Base-by-base conservation (phyloP, 495 filamentous ascomycete species). In the Xeromyces bisporus region DNA sequence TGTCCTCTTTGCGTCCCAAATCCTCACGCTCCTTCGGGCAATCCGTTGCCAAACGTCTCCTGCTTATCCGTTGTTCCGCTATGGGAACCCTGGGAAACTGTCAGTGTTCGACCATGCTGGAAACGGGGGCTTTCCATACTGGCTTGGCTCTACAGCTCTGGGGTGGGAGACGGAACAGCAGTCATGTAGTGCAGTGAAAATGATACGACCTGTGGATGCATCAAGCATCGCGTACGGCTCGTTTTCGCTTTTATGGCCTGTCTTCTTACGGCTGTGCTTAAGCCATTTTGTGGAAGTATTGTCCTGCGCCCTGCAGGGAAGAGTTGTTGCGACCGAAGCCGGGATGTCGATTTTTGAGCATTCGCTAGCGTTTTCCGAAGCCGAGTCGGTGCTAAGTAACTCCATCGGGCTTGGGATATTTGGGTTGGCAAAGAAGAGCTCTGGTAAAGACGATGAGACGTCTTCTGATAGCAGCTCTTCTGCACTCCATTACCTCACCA, bases 271-370 rank as follows among this genome's bases (percentile, higher is more conserved):
- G 0, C 60, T 94, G 7, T 89, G 83, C 34, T 43, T 89, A 2
- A 79, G 80, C 40, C 83, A 93, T 42, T 89, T 94, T 42, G 50
- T 91, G 15, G 89, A 96, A 46, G 84, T 78, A 0, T 59, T 96
- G 13, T 72, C 77, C 4, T 86, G 82, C 48, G 80, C 87, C 3
- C 61, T 96, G n/a, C 84, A 92, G 40, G 85, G 86, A n/a, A 69
- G 78, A 7, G 63, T 66, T 2, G 64, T 77, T 4, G 69, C 75
- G 36, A 75, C 83, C 0, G 89, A 96, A 55, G 89, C 84, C 1
- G 84, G 86, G 4, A 94, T 96, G 81, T 93, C 86, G 0, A 68
- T 96, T 12, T 89, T 97, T 46, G 89, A 97, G 41, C 84, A 93
- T 46, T 96, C 89, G 0, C 60, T 97, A 9, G 89, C 89, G 0